Evolutionary conservation across 2,329 filamentous ascomycete species (phyloP), one percentile per base, ranked within the genome.

Genomic region (Neopestalotiopsis clavispora): DNA sequence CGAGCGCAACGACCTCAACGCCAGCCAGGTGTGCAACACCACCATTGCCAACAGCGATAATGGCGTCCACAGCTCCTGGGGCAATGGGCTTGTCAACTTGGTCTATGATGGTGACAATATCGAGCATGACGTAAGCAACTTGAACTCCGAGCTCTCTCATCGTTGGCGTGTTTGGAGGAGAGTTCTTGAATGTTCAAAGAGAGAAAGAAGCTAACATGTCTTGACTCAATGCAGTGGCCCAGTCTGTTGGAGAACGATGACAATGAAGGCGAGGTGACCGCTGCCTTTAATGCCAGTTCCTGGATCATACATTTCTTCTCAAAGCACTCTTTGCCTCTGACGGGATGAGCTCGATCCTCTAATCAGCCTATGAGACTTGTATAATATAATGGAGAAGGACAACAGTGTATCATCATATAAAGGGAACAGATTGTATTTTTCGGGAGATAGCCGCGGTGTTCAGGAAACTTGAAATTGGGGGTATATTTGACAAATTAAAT

Each of bases 1-100:
- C 4, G 63, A 60, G n/a, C 68, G 78, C 7, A 72, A 80, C 52
- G 74, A 72, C 1, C 68, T 71, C 58, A 32, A 66, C 17, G 49
- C 32, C 14, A 65, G 56, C 23, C 17, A 30, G 0, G 56, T 49
- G 61, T 32, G 4, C 63, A 68, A 66, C 34, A 61, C 23, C 40
- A 68, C 62, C 10, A 68, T 68, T 49, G 12, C 38, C 10, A 59
- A 45, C 14, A 67, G 56, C 40, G 17, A 28, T 13, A 45, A 61
- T 30, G 70, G 66, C 40, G 65, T 61, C n/a, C 32, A 30, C 34
- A 64, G 52, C 56, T 56, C 52, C 2, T 65, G 58, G 49, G 65
- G 64, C 32, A 49, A 32, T n/a, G 69, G 42, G 14, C 52, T 64
- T 9, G 69, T 69, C 32, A 67, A 62, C 4, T 40, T 71, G 23